Percentiles rank a stretch among this genome's conserved stretches.
Evolutionary conservation across 768 basidiomycete genomes (phyloP).

Genomic region (Leccinellum rugosiceps): DNA sequence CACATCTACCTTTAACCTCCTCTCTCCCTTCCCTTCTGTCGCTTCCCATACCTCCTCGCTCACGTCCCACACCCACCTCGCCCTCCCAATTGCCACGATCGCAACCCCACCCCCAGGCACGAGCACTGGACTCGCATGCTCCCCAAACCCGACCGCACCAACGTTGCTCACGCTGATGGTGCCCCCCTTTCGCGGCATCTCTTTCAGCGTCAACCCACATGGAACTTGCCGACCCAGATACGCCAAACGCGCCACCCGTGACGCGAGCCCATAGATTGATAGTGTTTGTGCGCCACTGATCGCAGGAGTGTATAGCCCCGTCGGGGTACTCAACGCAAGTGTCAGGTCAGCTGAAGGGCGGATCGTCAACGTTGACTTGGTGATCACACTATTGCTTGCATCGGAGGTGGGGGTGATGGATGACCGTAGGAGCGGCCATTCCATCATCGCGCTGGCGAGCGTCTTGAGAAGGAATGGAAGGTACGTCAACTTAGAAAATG

Average conservation of each 20-base stretch:
- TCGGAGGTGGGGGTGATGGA: slow-evolving; percentile 52
- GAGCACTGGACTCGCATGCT: slow-evolving; percentile 69
- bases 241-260: slow-evolving; percentile 56
- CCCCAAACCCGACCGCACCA: slow-evolving; percentile 73
- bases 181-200: slow-evolving; percentile 74
- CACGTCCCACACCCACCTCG: slow-evolving; percentile 76
- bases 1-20: slow-evolving; percentile 57
- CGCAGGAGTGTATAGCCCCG: slow-evolving; percentile 82
- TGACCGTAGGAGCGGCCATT: slow-evolving; percentile 82
- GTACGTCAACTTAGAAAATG: slow-evolving; percentile 69
- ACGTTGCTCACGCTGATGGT: slow-evolving; percentile 82
- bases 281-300: slow-evolving; percentile 50
- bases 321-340: slow-evolving; percentile 75
- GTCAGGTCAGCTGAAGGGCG: slow-evolving; percentile 74
- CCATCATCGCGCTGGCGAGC: slow-evolving; percentile 72
- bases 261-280: slow-evolving; percentile 60
- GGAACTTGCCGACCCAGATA: slow-evolving; percentile 67
- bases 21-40: slow-evolving; percentile 34
- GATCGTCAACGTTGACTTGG: slow-evolving; percentile 67
- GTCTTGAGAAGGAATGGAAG: slow-evolving; percentile 84
- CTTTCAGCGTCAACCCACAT: slow-evolving; percentile 55
- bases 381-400: background rate
- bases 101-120: slow-evolving; percentile 83
- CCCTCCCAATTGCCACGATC: slow-evolving; percentile 78
- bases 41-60: slow-evolving; percentile 36